These are phyloP conservation scores for Cercospora sojina DNA, from an alignment of 2,329 filamentous ascomycete species.

Conservation along the genomic window DNA sequence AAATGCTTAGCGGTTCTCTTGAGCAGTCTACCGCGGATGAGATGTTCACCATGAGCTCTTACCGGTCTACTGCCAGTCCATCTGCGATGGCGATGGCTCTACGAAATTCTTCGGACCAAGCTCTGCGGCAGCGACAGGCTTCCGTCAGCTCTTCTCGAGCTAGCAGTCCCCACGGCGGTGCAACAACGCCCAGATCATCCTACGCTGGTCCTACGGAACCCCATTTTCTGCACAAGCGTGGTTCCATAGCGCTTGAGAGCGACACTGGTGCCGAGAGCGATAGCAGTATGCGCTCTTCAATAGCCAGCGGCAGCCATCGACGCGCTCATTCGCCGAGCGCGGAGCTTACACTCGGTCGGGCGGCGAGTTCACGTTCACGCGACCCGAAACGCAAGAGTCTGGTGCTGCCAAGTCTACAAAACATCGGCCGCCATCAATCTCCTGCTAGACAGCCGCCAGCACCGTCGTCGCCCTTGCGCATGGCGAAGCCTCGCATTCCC, in stretches of 20 bases:
- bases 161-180: conserved; percentile 73
- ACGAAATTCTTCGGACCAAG: conserved; percentile 54
- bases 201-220: conserved; percentile 59
- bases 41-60: conserved; percentile 25
- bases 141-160: conserved; percentile 77
- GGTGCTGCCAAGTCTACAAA: conserved; percentile 65
- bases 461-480: conserved; percentile 75
- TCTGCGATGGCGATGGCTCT: conserved; percentile 59
- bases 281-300: conserved; percentile 79
- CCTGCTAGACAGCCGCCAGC: conserved; percentile 72
- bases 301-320: conserved; percentile 55
- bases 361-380: conserved; percentile 65
- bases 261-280: conserved; percentile 84
- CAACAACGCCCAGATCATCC: conserved; percentile 87
- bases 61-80: conserved; percentile 31
- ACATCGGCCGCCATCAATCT: conserved; percentile 83
- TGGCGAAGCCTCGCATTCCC: conserved; percentile 73
- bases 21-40: conserved; percentile 47
- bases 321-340: conserved; percentile 88
- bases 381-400: conserved; percentile 86
- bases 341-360: conserved; percentile 73
- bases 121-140: conserved; percentile 53
- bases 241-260: conserved; percentile 77
- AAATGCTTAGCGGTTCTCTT: conserved; percentile 38
- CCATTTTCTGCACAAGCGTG: conserved; percentile 66